These are phyloP conservation scores for Favolaschia claudopus DNA, from an alignment of 768 basidiomycete species.

Conservation along the genomic window DNA sequence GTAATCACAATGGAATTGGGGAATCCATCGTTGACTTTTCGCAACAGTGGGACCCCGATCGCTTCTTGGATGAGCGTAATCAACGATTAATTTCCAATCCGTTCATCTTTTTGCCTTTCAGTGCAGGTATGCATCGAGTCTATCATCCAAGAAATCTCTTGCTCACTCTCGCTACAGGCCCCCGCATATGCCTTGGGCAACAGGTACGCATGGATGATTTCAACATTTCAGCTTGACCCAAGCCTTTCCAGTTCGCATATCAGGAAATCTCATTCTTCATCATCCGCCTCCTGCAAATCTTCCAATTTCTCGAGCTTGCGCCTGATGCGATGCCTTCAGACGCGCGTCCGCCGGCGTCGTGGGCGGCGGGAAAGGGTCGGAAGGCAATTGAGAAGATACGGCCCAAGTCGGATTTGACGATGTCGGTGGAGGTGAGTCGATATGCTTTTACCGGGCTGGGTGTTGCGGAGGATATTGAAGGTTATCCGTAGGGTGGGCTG, in stretches of 20 bases:
- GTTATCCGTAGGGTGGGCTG: too few relatives aligned
- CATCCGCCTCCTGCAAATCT: slow-evolving; percentile 58
- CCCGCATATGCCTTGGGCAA: slow-evolving; percentile 48
- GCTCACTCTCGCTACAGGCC: slow-evolving; percentile 5
- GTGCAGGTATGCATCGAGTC: slow-evolving; percentile 34
- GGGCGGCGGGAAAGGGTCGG: slow-evolving; percentile 41
- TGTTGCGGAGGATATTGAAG: too few relatives aligned
- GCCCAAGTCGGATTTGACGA: slow-evolving; percentile 50
- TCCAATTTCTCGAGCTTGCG: slow-evolving; percentile 51
- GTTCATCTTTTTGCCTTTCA: slow-evolving; percentile 50
- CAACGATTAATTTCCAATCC: slow-evolving; percentile 56
- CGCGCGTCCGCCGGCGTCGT: slow-evolving; percentile 49
- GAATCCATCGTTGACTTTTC: not conserved
- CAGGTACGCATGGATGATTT: slow-evolving; percentile 36
- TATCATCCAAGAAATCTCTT: not conserved
- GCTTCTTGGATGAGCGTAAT: slow-evolving; percentile 61
- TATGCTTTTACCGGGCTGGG: too few relatives aligned
- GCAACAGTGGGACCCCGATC: slow-evolving; percentile 62
- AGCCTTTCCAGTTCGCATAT: slow-evolving; percentile 68
- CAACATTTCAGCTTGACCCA: not conserved
- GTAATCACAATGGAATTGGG: slow-evolving; percentile 9
- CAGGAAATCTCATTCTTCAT: slow-evolving; percentile 66
- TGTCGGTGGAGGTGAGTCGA: too few relatives aligned
- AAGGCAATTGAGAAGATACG: slow-evolving; percentile 50
- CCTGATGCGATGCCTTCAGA: slow-evolving; percentile 50